Conservation (phyloP, 371 early-diverging fungal species). For the Rhizopus stolonifer region DNA sequence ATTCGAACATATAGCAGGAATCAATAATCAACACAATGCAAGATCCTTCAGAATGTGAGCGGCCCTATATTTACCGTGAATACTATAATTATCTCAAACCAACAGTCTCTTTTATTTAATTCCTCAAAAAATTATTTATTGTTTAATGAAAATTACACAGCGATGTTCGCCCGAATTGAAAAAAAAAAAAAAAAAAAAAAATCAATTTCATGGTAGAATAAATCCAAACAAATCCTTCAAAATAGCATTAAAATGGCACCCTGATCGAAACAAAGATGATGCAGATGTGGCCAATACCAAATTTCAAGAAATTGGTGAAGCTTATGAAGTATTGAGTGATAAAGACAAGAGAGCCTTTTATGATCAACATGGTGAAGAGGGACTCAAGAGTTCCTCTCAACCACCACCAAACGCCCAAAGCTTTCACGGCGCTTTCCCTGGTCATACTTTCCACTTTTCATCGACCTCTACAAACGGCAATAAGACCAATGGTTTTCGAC, state of each 20-base stretch:
- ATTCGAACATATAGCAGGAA: slow-evolving; percentile 15
- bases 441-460: slow-evolving; percentile 40
- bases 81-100: slow-evolving; percentile 18
- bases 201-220: too few species aligned
- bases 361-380: slow-evolving; percentile 92
- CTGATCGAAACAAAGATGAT: slow-evolving; percentile 51
- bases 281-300: slow-evolving; percentile 28
- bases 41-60: slow-evolving; percentile 18
- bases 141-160: slow-evolving; percentile 4
- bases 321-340: slow-evolving; percentile 98
- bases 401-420: slow-evolving; percentile 2
- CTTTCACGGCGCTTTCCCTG: slow-evolving; percentile 38
- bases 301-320: slow-evolving; percentile 76
- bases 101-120: slow-evolving; percentile 21
- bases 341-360: slow-evolving; percentile 82
- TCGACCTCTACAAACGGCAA: slow-evolving; percentile 40
- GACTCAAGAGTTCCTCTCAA: slow-evolving; percentile 66
- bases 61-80: slow-evolving; percentile 21
- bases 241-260: slow-evolving; percentile 56
- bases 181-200: too few species aligned
- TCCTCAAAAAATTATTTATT: slow-evolving; percentile 8
- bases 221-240: too few species aligned
- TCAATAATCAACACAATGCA: slow-evolving; percentile 17
- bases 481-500: slow-evolving; percentile 54
- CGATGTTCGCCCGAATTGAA: too few species aligned